Evolutionary conservation across 2,329 filamentous ascomycete genomes (phyloP).

Genomic region (Aspergillus ibericus): DNA sequence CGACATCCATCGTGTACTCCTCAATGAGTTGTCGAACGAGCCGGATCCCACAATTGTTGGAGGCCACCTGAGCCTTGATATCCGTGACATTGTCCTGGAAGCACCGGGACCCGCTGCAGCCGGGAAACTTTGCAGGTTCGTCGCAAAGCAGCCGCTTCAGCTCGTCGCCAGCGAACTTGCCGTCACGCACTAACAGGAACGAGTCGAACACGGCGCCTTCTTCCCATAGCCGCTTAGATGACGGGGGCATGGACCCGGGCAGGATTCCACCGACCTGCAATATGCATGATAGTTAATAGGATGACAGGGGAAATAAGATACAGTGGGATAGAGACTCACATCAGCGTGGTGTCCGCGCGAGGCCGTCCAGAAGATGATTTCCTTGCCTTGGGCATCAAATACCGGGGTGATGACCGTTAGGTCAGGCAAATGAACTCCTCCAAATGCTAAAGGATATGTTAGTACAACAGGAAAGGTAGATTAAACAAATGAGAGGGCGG

Average conservation of each 20-base stretch:
- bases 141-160: conserved; percentile 67
- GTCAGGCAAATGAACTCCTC: not conserved
- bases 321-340: conserved; percentile 29
- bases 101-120: conserved; percentile 73
- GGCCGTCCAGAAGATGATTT: conserved; percentile 77
- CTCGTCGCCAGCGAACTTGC: conserved; percentile 60
- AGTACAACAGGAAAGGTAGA: too few relatives aligned
- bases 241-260: conserved; percentile 70
- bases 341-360: conserved; percentile 67
- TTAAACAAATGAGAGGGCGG: not conserved
- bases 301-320: too few relatives aligned
- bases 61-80: conserved; percentile 77
- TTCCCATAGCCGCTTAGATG: conserved; percentile 45
- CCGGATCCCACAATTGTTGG: conserved; percentile 78
- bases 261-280: conserved; percentile 65
- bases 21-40: conserved; percentile 69
- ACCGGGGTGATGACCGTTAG: conserved; percentile 57
- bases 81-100: conserved; percentile 79
- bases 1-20: too few relatives aligned
- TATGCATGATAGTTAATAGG: not conserved
- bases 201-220: not conserved
- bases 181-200: not conserved
- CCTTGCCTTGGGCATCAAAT: conserved; percentile 67
- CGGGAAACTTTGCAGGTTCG: conserved; percentile 69
- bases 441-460: not conserved